Base-by-base conservation (phyloP, 83 land plant species). In the Isoetes engelmannii region DNA sequence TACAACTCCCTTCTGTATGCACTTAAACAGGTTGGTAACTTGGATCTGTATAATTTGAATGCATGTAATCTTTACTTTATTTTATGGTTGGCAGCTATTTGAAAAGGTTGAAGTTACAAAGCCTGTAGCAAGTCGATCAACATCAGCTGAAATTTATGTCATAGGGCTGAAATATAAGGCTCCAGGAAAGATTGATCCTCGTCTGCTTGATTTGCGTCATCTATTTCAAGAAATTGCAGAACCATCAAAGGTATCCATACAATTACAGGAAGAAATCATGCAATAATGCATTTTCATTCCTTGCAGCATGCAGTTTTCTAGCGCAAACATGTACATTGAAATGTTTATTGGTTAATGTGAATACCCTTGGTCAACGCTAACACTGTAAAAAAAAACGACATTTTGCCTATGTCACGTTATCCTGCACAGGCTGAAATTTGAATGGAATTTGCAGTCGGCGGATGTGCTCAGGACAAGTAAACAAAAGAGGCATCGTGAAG, bases 111-210 rank as follows among this genome's bases (percentile, higher is more conserved):
- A 93, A 79, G 98, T 89, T 41, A 80, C 85, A 6, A 93, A 93
- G 70, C 98, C 98, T 45, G 79, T 78, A 10, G 96, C 96, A 47
- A 93, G 98, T 83, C 85, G 96, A 55, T 75, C 84, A 0, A 74
- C 92, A 54, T 93, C 99, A 44, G 99, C 99, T 1, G 99, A 94
- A 71, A 88, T 86, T 45, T 90, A 82, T 72, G 78, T 91, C 17
- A 71, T 94, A 55, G 83, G 91, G 51, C 58, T 78, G 8, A 92
- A 69, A 61, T 94, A 94, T 50, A 87, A 85, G 67, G 99, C 99
- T 6, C 97, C 99, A 74, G 89, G 93, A 7, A 94, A 91, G 76
- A 94, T 94, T 64, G 99, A 94, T 76, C 97, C 99, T 5, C 97
- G 90, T 41, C 90, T 90, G 59, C 88, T 93, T 69, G 96, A 90